Evolutionary conservation across 108 stramenopile species (phyloP).

Genomic region (Pseudonitzschia multistriata): DNA sequence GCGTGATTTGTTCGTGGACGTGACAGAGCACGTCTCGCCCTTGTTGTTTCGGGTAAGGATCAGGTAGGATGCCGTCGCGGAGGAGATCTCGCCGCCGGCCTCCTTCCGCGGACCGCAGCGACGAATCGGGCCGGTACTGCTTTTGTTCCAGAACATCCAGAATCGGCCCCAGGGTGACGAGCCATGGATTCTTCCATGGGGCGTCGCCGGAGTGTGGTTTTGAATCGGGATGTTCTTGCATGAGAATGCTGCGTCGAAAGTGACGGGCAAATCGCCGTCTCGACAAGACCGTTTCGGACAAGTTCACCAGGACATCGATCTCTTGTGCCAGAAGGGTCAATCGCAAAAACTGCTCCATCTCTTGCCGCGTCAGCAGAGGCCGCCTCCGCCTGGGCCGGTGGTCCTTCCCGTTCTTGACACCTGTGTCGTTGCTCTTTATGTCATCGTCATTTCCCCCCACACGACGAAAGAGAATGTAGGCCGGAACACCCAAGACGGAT

Average conservation of each 20-base stretch:
- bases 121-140: neutral
- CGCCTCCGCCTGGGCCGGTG: neutral
- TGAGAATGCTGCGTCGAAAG: neutral
- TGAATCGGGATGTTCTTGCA: neutral
- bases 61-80: neutral
- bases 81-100: neutral
- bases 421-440: neutral
- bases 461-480: slow-evolving; percentile 28
- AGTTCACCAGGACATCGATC: slow-evolving; percentile 26
- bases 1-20: slow-evolving; percentile 9
- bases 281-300: slow-evolving; percentile 13
- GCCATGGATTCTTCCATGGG: slow-evolving; percentile 15
- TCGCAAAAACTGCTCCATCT: slow-evolving; percentile 33
- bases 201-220: too few species aligned
- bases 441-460: slow-evolving; percentile 4
- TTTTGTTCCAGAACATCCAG: slow-evolving; percentile 12
- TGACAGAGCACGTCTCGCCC: neutral
- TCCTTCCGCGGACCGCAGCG: neutral
- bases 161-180: slow-evolving; percentile 6
- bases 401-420: neutral
- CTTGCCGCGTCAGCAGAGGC: slow-evolving; percentile 32
- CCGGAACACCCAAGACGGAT: slow-evolving; percentile 22
- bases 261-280: slow-evolving; percentile 2
- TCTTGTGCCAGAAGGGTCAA: slow-evolving; percentile 32
- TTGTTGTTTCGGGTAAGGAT: neutral